These are phyloP conservation scores for Annulohypoxylon stygium DNA, from an alignment of 495 filamentous ascomycete species.

Conservation along the genomic window DNA sequence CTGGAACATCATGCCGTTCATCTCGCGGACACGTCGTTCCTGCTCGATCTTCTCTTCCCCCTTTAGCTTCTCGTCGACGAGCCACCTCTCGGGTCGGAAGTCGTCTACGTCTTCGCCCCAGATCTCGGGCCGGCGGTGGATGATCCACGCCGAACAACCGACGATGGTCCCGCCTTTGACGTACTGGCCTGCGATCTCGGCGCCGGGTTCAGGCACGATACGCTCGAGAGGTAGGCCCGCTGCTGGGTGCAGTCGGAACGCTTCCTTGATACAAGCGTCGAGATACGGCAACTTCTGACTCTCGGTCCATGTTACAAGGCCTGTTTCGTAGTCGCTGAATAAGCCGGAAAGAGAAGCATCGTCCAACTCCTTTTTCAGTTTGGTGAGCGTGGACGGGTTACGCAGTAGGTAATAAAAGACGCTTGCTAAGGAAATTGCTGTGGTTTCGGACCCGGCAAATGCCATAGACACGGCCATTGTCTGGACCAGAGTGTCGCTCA, in stretches of 20 bases:
- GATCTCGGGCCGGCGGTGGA: conserved; percentile 68
- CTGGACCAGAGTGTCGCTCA: conserved; percentile 73
- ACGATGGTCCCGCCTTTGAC: conserved; percentile 74
- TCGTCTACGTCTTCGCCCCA: conserved; percentile 71
- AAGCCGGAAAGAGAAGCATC: conserved; percentile 59
- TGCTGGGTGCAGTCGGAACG: conserved; percentile 74
- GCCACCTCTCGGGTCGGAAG: conserved; percentile 73
- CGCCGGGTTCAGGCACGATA: conserved; percentile 69
- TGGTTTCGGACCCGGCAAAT: conserved; percentile 73
- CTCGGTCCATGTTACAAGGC: conserved; percentile 71
- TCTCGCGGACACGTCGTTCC: conserved; percentile 63
- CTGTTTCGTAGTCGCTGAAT: conserved; percentile 65
- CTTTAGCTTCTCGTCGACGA: conserved; percentile 52
- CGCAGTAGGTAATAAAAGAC: conserved; percentile 76
- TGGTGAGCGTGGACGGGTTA: conserved; percentile 59
- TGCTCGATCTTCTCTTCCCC: conserved; percentile 52
- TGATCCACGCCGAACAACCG: conserved; percentile 72
- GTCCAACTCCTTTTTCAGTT: conserved; percentile 68
- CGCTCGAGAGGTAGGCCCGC: conserved; percentile 73
- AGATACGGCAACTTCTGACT: conserved; percentile 71
- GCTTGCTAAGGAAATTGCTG: conserved; percentile 71
- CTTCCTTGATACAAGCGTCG: conserved; percentile 77
- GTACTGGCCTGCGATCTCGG: conserved; percentile 65
- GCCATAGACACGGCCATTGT: conserved; percentile 76
- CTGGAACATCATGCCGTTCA: conserved; percentile 72